phyloP scores from a whole-genome alignment of 345 rosid species.

The Psidium friedrichsthalianum region DNA sequence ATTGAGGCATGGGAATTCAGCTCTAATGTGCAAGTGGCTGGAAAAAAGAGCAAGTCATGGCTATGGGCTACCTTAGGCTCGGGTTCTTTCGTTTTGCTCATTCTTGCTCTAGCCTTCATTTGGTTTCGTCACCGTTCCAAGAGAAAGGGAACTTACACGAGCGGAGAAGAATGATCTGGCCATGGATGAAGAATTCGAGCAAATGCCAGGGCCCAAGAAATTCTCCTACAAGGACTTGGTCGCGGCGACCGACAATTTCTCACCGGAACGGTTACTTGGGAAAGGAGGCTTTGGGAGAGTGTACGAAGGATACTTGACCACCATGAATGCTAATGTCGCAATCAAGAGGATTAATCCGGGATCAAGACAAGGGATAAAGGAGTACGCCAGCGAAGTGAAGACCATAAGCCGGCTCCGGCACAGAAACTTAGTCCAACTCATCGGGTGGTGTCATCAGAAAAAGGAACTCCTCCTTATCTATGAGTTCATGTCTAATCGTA shows the following conservation, averaged over 20 bases:
- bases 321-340: background rate
- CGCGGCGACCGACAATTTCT: background rate
- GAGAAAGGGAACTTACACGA: background rate
- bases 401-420: background rate
- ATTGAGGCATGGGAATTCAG: slow-evolving; percentile 1
- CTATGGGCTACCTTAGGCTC: background rate
- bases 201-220: background rate
- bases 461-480: background rate
- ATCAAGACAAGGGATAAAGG: background rate
- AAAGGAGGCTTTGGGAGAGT: background rate
- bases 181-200: background rate
- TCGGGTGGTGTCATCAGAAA: accelerated
- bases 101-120: background rate
- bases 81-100: background rate
- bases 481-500: background rate
- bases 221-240: background rate
- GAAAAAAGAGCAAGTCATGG: background rate
- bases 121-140: background rate
- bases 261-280: background rate
- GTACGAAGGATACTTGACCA: background rate
- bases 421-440: background rate
- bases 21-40: background rate
- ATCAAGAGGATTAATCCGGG: background rate
- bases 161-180: background rate
- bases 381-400: background rate